A percentile compares a stretch with the other conserved stretches of the same genome.
These are phyloP conservation scores for Lolium perenne DNA, from an alignment of 176 grass and related monocot genomes.

Conservation along the genomic window DNA sequence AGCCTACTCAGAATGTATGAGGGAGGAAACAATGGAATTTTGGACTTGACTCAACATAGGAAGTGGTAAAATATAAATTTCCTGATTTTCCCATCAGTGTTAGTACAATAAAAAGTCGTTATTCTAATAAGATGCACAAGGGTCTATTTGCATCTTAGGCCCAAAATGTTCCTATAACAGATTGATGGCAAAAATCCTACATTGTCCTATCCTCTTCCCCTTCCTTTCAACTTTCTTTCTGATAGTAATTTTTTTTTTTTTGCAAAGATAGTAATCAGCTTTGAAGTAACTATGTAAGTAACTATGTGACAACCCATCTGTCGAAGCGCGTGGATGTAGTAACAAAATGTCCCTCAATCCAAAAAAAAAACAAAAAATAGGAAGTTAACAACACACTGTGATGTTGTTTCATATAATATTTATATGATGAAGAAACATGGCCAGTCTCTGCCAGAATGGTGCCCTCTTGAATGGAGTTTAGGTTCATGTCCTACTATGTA, in stretches of 20 bases:
- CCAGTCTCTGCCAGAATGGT: not conserved
- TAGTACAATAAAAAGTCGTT: not conserved
- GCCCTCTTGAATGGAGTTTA: constrained; percentile 10
- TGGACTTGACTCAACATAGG: not conserved
- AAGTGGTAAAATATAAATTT: not conserved
- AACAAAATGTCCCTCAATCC: not conserved
- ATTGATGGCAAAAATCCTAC: not conserved
- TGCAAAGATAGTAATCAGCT: not conserved
- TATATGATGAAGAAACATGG: not conserved
- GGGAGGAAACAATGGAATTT: not conserved
- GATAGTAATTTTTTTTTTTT: not conserved
- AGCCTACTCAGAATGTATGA: constrained; percentile 30
- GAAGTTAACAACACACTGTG: not conserved
- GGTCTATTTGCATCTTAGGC: constrained; percentile 25
- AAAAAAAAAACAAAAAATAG: not conserved
- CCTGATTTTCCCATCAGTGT: not conserved
- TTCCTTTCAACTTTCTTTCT: not conserved
- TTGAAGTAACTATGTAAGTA: not conserved
- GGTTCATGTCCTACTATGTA: not conserved
- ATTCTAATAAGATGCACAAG: not conserved
- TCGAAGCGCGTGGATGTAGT: not conserved
- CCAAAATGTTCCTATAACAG: not conserved
- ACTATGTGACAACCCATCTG: not conserved
- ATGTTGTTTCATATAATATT: constrained; percentile 24
- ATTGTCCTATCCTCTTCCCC: not conserved